A percentile compares a stretch with the other conserved stretches of the same genome.
Evolutionary conservation across 352 stramenopile genomes (phyloP).

Genomic region (Thalassiosira hispida): DNA sequence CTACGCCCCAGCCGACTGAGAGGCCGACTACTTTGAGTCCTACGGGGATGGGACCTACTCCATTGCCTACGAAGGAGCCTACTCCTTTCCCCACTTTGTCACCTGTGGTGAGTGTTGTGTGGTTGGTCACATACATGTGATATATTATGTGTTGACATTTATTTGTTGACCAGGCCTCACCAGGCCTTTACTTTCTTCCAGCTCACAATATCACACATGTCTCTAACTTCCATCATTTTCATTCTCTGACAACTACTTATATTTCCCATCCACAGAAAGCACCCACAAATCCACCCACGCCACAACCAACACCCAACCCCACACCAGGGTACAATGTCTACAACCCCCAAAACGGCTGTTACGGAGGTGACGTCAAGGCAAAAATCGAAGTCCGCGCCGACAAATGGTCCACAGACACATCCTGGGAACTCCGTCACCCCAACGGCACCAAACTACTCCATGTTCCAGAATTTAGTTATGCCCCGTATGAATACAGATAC

Average conservation of each 20-base stretch:
- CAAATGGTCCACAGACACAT: constrained; percentile 41
- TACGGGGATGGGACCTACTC: constrained; percentile 10
- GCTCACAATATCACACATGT: not conserved
- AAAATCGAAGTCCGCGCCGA: constrained; percentile 40
- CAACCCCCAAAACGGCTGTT: constrained; percentile 47
- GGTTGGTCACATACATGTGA: not conserved
- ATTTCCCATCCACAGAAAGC: no score
- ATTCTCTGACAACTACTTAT: no score
- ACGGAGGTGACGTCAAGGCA: constrained; percentile 45
- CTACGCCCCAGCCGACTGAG: no score
- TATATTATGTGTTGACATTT: no score
- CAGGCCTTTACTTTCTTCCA: no score
- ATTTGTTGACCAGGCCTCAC: no score
- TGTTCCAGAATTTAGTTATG: constrained; percentile 12
- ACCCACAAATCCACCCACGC: constrained; percentile 27
- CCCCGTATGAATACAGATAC: constrained; percentile 24
- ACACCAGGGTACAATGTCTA: constrained; percentile 18
- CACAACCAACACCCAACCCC: constrained; percentile 38
- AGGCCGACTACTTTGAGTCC: no score
- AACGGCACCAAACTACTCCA: constrained; percentile 27
- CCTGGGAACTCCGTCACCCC: constrained; percentile 28
- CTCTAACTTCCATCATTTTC: no score
- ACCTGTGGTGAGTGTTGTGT: constrained; percentile 22
- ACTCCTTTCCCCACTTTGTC: not conserved
- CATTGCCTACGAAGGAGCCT: constrained; percentile 1